Conservation (phyloP, 768 basidiomycete genomes). For the Tulasnella sp. region DNA sequence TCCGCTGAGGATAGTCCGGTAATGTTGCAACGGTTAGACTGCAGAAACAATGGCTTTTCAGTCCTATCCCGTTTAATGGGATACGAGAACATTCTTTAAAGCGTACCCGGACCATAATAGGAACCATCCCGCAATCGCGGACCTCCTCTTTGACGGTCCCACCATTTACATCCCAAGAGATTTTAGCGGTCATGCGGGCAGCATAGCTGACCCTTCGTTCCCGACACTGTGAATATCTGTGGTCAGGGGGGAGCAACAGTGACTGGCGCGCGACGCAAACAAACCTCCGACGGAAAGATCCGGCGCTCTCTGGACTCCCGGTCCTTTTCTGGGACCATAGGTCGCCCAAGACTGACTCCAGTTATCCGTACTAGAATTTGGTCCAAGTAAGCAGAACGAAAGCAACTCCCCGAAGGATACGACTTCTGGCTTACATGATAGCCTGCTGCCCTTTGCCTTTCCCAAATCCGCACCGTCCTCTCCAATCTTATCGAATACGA, state of each 20-base stretch:
- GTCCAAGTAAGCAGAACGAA: neutral
- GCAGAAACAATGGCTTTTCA: neutral
- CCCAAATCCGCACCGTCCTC: constrained; percentile 21
- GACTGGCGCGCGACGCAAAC: constrained; percentile 20
- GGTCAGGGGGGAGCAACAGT: constrained; percentile 9
- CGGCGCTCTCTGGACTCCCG: constrained; percentile 66
- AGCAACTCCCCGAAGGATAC: neutral
- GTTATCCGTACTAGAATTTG: constrained; percentile 76
- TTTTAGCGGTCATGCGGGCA: constrained; percentile 79
- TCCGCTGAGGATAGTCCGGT: constrained; percentile 77
- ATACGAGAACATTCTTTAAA: neutral
- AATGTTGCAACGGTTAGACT: constrained; percentile 94
- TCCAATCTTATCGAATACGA: constrained; percentile 45
- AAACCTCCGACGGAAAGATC: constrained; percentile 86
- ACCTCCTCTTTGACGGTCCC: constrained; percentile 63
- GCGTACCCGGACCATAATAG: constrained; percentile 95
- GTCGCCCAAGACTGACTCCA: constrained; percentile 67
- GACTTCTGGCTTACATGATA: constrained; percentile 61
- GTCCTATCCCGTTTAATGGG: neutral
- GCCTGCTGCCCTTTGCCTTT: constrained; percentile 69
- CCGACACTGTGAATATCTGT: constrained; percentile 60
- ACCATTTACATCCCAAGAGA: constrained; percentile 80
- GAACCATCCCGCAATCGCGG: constrained; percentile 85
- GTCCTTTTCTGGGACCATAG: constrained; percentile 83
- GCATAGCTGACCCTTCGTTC: constrained; percentile 91